Evolutionary conservation across 2,329 filamentous ascomycete species (phyloP), one percentile per base, ranked within the genome.

Genomic region (Fusarium pseudonygamai): DNA sequence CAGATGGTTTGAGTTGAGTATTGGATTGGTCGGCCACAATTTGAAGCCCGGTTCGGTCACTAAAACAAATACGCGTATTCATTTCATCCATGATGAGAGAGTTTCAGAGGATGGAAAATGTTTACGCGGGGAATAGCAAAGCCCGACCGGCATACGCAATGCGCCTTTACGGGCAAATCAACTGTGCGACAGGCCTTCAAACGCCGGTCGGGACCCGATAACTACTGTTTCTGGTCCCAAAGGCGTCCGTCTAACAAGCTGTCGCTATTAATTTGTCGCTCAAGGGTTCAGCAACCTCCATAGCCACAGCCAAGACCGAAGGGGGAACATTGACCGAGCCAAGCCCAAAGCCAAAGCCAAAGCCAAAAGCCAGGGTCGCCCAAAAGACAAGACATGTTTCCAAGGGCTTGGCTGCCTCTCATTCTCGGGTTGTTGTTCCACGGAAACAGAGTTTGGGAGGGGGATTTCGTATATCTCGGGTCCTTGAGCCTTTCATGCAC

Each of bases 391-490:
- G 64, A 50, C 45, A 57, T 56, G 20, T 42, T 53, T 18, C 36
- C 37, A 55, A 46, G 39, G 43, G 24, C 66, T 69, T 69, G 66
- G 66, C 65, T 60, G 37, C 47, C 37, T 61, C 56, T 50, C 36
- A 40, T 43, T 60, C 37, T 34, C 61, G 28, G 49, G 22, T 36
- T 36, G 22, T 36, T 36, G 59, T 53, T 53, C 37, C 34, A n/a
- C 37, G 39, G 37, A 45, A 39, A 71, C 66, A 63, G 43, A 60
- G 63, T 68, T 63, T 62, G 36, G 59, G 46, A 37, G 34, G 32
- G 58, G 58, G 68, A 77, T 75, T 77, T 77, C 75, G 75, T 77
- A 77, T 76, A 64, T 77, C 75, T 53, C 50, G 50, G 75, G 43
- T 74, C 74, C 74, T 74, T 62, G 37, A 46, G 55, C 67, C 34